Conservation (phyloP, 1,284 basidiomycete genomes). For the Moesziomyces sp. region DNA sequence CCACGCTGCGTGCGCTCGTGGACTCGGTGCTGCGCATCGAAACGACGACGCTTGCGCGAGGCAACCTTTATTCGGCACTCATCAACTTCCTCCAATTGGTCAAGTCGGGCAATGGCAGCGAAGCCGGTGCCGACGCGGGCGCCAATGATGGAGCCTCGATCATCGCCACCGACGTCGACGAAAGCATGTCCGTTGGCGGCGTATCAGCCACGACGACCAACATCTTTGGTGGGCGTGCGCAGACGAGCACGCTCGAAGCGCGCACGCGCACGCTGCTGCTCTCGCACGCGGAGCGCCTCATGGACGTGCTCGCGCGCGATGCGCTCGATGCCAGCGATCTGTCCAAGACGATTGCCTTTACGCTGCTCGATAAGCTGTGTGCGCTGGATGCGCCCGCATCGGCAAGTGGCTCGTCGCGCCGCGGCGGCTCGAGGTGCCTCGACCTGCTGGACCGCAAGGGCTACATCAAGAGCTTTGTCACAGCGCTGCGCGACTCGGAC, state of each 20-base stretch:
- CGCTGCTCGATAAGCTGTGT: conserved; percentile 81
- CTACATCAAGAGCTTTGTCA: conserved; percentile 83
- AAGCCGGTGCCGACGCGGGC: conserved; percentile 36
- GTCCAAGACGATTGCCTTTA: conserved; percentile 94
- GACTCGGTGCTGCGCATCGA: conserved; percentile 82
- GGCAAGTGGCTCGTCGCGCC: conserved; percentile 37
- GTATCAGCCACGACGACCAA: conserved; percentile 37
- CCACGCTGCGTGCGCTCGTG: conserved; percentile 80
- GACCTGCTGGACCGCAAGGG: conserved; percentile 79
- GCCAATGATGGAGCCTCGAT: conserved; percentile 52
- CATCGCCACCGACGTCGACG: conserved; percentile 47
- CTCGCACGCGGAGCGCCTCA: conserved; percentile 75
- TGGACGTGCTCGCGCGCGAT: conserved; percentile 83
- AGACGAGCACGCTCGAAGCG: conserved; percentile 71
- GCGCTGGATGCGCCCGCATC: conserved; percentile 54
- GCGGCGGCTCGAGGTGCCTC: conserved; percentile 71
- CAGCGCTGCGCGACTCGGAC: conserved; percentile 85
- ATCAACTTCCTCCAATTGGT: conserved; percentile 85
- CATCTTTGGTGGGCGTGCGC: conserved; percentile 30
- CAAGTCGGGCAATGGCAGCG: conserved; percentile 20
- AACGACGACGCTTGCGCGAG: conserved; percentile 88
- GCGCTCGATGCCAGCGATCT: conserved; percentile 94
- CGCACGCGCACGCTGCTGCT: conserved; percentile 74
- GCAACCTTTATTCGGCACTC: conserved; percentile 91
- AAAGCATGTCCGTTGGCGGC: conserved; percentile 47